Conservation (phyloP, 2,329 filamentous ascomycete species). For the Coniosporium tulheliwenetii region DNA sequence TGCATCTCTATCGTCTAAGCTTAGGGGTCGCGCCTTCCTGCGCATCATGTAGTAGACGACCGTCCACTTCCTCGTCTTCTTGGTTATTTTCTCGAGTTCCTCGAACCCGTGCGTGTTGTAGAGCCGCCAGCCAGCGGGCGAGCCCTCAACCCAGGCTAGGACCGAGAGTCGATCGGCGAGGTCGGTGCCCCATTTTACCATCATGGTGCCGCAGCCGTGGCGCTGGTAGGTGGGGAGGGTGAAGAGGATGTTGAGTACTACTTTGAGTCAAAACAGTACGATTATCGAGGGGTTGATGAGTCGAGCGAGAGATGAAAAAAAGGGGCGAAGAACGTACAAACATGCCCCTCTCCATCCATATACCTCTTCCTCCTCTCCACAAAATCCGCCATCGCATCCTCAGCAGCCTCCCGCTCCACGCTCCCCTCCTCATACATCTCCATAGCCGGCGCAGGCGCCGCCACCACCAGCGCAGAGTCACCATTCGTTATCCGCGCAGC, state of each 20-base stretch:
- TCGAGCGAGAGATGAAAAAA: too few species aligned
- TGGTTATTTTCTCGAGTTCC: slow-evolving; percentile 3
- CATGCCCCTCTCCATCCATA: slow-evolving; percentile 5
- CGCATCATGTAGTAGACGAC: slow-evolving; percentile 4
- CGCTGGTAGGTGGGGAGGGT: slow-evolving; percentile 20
- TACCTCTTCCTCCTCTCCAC: slow-evolving; percentile 1
- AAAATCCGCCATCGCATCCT: too few species aligned
- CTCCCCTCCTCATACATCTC: slow-evolving; percentile 2
- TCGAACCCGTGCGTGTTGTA: slow-evolving; percentile 12
- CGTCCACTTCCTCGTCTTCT: slow-evolving; percentile 4
- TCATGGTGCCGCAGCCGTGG: slow-evolving; percentile 19
- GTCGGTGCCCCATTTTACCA: slow-evolving; percentile 21
- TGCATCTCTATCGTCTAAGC: too few species aligned
- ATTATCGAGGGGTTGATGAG: too few species aligned
- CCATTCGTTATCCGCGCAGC: neutral
- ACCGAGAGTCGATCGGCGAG: slow-evolving; percentile 16
- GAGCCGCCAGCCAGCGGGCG: slow-evolving; percentile 9
- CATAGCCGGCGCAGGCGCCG: neutral
- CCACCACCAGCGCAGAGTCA: too few species aligned
- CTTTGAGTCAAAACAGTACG: too few species aligned
- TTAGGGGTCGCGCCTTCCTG: slow-evolving; percentile 1
- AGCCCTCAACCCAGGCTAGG: slow-evolving; percentile 13
- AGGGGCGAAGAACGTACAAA: slow-evolving; percentile 5
- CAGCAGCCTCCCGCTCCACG: too few species aligned
- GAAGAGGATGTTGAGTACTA: slow-evolving; percentile 19